These are phyloP conservation scores for Paecilomyces dactylethromorphus DNA, from an alignment of 2,329 filamentous ascomycete genomes.

Conservation along the genomic window DNA sequence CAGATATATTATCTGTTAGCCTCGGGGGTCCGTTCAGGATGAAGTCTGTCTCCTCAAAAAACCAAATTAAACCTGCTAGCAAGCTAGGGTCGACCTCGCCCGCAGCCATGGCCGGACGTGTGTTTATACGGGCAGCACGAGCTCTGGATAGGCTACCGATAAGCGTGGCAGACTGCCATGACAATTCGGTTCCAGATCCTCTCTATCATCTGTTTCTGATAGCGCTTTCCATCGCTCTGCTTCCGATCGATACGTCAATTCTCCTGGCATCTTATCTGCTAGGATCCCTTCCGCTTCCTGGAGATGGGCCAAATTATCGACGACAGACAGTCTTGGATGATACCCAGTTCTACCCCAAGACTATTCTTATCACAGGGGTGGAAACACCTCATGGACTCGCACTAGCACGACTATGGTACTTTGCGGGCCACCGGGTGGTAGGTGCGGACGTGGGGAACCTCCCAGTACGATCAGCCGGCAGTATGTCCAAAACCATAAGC, in stretches of 20 bases:
- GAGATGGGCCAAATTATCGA: conserved; percentile 12
- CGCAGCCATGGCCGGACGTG: background rate
- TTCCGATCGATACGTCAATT: conserved; percentile 47
- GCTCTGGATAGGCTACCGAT: background rate
- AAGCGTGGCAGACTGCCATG: background rate
- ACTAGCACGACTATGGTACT: conserved; percentile 59
- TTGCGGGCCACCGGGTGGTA: conserved; percentile 61
- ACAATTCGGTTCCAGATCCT: background rate
- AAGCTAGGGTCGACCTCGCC: background rate
- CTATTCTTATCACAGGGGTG: conserved; percentile 64
- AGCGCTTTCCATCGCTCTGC: conserved; percentile 19
- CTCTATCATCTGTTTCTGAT: conserved; percentile 17
- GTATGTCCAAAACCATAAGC: conserved; percentile 52
- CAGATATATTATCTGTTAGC: background rate
- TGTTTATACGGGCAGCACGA: background rate
- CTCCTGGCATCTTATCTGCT: conserved; percentile 31
- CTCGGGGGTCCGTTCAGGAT: background rate
- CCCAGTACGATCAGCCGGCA: conserved; percentile 45
- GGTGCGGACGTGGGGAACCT: conserved; percentile 58
- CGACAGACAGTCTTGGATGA: conserved; percentile 19
- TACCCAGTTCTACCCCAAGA: conserved; percentile 41
- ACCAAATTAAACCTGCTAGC: background rate
- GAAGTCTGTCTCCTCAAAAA: background rate
- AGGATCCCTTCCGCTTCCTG: conserved; percentile 20
- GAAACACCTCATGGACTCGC: conserved; percentile 65